Conservation (phyloP, 2,329 filamentous ascomycete species). For the Pseudocercospora ulei region DNA sequence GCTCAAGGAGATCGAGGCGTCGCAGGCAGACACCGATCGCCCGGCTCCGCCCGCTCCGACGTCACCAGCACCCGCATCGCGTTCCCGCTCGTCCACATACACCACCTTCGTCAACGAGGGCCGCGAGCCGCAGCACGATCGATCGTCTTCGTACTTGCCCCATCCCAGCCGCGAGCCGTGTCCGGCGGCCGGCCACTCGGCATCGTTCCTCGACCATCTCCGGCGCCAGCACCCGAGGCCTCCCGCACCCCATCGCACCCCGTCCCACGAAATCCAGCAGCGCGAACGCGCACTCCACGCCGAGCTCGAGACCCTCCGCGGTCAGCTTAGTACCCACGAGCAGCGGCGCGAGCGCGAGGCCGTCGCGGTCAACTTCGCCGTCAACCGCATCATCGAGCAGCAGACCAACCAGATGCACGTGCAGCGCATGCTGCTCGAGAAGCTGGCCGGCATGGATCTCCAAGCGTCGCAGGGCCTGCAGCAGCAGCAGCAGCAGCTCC, state of each 20-base stretch:
- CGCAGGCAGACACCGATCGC: not conserved
- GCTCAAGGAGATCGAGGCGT: not conserved
- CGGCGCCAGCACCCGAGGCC: not conserved
- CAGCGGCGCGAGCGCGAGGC: conserved; percentile 7
- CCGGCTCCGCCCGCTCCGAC: not conserved
- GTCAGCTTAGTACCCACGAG: conserved; percentile 7
- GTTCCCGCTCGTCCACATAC: conserved; percentile 4
- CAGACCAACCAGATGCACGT: conserved; percentile 15
- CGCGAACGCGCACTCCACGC: conserved; percentile 7
- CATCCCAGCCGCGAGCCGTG: not conserved
- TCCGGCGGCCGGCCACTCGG: not conserved
- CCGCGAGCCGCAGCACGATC: conserved; percentile 4
- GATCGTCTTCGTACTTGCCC: not conserved
- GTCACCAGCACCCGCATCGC: not conserved
- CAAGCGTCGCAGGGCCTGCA: not conserved
- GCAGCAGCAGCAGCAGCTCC: not conserved
- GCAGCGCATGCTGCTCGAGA: conserved; percentile 11
- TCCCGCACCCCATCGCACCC: not conserved
- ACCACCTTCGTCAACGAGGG: conserved; percentile 4
- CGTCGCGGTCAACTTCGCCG: conserved; percentile 8
- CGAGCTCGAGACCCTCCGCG: conserved; percentile 9
- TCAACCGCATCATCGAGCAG: conserved; percentile 13
- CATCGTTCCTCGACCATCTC: not conserved
- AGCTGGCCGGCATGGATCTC: conserved; percentile 11
- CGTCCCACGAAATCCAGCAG: conserved; percentile 5